A percentile compares a stretch with the other conserved stretches of the same genome.
phyloP scores from a whole-genome alignment of 495 filamentous ascomycete genomes.

The Aspergillus sparsus region DNA sequence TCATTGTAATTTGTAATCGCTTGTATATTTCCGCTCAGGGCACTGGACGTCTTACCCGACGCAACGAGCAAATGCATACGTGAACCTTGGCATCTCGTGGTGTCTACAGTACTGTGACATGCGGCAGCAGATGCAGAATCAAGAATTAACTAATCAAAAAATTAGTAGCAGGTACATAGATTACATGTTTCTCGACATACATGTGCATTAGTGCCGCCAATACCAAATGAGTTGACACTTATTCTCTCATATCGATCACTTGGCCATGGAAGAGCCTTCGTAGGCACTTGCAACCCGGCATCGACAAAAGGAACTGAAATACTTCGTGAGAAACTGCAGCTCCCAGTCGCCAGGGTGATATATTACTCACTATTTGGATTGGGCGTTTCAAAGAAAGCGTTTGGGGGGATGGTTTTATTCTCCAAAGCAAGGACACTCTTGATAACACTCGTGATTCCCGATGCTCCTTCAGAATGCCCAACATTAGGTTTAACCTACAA shows the following conservation, averaged over 20 bases:
- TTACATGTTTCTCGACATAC: neutral
- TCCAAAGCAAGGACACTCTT: conserved; percentile 39
- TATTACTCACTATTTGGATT: conserved; percentile 30
- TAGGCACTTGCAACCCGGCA: conserved; percentile 29
- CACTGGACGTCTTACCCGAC: neutral
- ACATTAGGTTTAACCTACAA: conserved; percentile 41
- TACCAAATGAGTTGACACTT: conserved; percentile 39
- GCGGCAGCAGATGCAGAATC: neutral
- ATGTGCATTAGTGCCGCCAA: conserved; percentile 26
- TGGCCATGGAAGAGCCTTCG: conserved; percentile 35
- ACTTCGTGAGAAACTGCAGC: conserved; percentile 25
- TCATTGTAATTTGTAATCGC: neutral
- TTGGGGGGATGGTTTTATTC: conserved; percentile 36
- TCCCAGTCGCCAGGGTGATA: conserved; percentile 34
- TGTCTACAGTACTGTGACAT: neutral
- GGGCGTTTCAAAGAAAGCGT: conserved; percentile 31
- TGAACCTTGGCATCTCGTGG: neutral
- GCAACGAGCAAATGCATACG: neutral
- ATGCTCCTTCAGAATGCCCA: conserved; percentile 42
- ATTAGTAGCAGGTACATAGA: too few species aligned
- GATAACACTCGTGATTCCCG: conserved; percentile 38
- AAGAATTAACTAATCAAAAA: neutral
- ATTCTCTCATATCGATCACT: conserved; percentile 20
- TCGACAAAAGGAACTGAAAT: conserved; percentile 30
- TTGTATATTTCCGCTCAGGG: neutral